Conservation (phyloP, 2,329 filamentous ascomycete species). For the Neofusicoccum laricinum region DNA sequence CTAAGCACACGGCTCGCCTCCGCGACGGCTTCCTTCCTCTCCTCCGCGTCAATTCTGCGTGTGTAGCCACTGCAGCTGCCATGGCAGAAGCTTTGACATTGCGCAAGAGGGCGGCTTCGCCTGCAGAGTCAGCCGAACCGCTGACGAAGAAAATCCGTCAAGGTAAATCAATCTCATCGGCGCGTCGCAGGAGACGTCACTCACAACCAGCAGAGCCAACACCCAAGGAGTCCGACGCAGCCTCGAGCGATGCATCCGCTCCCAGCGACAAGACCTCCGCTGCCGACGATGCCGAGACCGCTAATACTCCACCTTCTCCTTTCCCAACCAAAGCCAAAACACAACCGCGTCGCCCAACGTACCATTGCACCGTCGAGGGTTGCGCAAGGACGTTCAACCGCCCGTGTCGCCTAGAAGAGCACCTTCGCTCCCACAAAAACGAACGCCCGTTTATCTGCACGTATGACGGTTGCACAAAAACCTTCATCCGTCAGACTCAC, state of each 20-base stretch:
- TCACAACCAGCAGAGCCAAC: background rate
- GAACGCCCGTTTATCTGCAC: slow-evolving; percentile 76
- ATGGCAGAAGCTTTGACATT: background rate
- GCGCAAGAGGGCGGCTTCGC: slow-evolving; percentile 4
- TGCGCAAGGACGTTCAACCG: slow-evolving; percentile 87
- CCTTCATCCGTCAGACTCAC: slow-evolving; percentile 83
- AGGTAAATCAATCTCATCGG: slow-evolving; percentile 19
- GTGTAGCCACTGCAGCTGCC: background rate
- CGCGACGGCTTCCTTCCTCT: background rate
- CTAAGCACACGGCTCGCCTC: background rate
- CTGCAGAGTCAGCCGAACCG: background rate
- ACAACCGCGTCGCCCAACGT: slow-evolving; percentile 57
- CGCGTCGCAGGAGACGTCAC: background rate
- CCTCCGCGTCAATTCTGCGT: background rate
- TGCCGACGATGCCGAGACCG: slow-evolving; percentile 12
- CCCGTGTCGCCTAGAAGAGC: slow-evolving; percentile 73
- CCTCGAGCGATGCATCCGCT: background rate
- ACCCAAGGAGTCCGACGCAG: background rate
- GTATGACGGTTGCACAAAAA: slow-evolving; percentile 70
- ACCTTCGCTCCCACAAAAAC: slow-evolving; percentile 81
- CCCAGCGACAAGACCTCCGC: background rate
- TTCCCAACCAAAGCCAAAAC: background rate
- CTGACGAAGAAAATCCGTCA: slow-evolving; percentile 27
- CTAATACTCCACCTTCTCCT: slow-evolving; percentile 24
- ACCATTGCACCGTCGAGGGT: slow-evolving; percentile 68